Evolutionary conservation across 306 rosid genomes (phyloP).

Genomic region (Geum urbanum): DNA sequence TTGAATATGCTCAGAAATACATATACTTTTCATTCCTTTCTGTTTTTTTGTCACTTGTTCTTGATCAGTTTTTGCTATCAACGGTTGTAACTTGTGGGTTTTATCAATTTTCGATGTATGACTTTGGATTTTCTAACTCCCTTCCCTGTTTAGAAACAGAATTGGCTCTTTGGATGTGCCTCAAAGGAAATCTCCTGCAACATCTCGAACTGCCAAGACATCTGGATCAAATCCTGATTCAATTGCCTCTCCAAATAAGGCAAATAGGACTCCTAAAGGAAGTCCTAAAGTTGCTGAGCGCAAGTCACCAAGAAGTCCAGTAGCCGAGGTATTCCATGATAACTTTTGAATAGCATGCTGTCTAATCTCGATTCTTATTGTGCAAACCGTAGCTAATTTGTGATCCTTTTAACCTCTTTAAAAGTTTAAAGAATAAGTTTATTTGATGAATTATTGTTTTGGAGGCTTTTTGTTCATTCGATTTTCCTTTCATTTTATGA

Average conservation of each 20-base stretch:
- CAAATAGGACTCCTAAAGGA: constrained; percentile 52
- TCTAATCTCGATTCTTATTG: not conserved
- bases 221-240: constrained; percentile 46
- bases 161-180: constrained; percentile 52
- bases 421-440: not conserved
- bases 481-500: constrained; percentile 4
- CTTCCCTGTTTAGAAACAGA: constrained; percentile 38
- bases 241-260: constrained; percentile 37
- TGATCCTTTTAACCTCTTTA: not conserved
- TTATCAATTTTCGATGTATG: constrained; percentile 8
- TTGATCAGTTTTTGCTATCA: not conserved
- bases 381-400: not conserved
- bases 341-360: constrained; percentile 3
- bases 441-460: constrained; percentile 1
- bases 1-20: not conserved
- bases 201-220: constrained; percentile 51
- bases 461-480: not conserved
- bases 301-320: constrained; percentile 54
- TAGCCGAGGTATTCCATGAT: constrained; percentile 50
- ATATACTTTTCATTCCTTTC: not conserved
- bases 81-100: constrained; percentile 3
- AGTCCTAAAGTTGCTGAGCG: constrained; percentile 58
- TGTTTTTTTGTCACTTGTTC: not conserved
- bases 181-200: constrained; percentile 55
- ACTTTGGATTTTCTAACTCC: not conserved